These are phyloP conservation scores for Colletotrichum sp. DNA, from an alignment of 2,329 filamentous ascomycete species.

Conservation along the genomic window DNA sequence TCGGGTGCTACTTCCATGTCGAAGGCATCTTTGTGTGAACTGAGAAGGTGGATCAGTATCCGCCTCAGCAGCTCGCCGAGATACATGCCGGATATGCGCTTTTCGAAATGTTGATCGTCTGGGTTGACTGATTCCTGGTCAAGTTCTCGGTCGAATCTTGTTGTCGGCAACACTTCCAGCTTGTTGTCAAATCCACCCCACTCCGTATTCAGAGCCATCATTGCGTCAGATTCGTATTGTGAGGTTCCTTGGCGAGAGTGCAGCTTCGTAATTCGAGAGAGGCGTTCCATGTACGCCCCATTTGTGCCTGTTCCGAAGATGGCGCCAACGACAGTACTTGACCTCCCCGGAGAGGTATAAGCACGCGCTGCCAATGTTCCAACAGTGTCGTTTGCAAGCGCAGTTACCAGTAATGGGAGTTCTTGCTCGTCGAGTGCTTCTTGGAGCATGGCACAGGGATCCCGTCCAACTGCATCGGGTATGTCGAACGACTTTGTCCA, in stretches of 20 bases:
- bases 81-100: slow-evolving; percentile 84
- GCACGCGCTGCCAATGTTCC: slow-evolving; percentile 81
- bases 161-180: slow-evolving; percentile 72
- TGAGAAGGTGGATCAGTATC: slow-evolving; percentile 55
- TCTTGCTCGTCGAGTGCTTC: slow-evolving; percentile 71
- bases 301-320: slow-evolving; percentile 82
- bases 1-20: background rate
- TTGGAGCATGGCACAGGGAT: slow-evolving; percentile 76
- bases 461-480: slow-evolving; percentile 74
- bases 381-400: slow-evolving; percentile 81
- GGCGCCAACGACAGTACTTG: slow-evolving; percentile 73
- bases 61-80: slow-evolving; percentile 77
- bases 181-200: slow-evolving; percentile 83
- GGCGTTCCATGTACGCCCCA: slow-evolving; percentile 79
- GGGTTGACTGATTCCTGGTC: slow-evolving; percentile 74
- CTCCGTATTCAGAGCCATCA: slow-evolving; percentile 84
- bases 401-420: slow-evolving; percentile 74
- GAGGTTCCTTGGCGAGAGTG: background rate
- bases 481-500: slow-evolving; percentile 88
- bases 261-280: slow-evolving; percentile 68
- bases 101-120: slow-evolving; percentile 82
- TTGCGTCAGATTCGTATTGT: slow-evolving; percentile 27
- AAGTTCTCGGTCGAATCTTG: slow-evolving; percentile 69
- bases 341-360: slow-evolving; percentile 76
- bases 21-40: background rate